These are phyloP conservation scores for Cutaneotrichosporon mucoides DNA, from an alignment of 1,284 basidiomycete species.

Conservation along the genomic window DNA sequence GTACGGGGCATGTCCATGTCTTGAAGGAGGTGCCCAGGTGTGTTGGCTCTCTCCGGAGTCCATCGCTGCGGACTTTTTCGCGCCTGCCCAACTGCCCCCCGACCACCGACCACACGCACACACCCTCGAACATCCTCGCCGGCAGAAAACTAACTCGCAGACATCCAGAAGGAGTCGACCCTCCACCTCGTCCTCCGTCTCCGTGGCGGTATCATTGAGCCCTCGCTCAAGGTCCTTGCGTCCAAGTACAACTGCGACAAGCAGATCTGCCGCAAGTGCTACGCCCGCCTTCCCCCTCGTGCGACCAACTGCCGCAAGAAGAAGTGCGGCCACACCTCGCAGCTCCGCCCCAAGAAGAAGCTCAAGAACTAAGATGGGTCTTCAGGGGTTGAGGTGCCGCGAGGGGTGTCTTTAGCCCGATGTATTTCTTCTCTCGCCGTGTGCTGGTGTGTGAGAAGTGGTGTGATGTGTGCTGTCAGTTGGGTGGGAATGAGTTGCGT, in stretches of 20 bases:
- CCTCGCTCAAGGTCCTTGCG: slow-evolving; percentile 93
- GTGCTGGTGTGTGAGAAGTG: neutral
- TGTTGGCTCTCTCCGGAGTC: too few relatives aligned
- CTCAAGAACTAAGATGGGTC: slow-evolving; percentile 64
- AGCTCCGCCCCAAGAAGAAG: slow-evolving; percentile 87
- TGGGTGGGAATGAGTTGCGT: neutral
- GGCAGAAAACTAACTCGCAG: slow-evolving; percentile 17
- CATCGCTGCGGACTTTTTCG: too few relatives aligned
- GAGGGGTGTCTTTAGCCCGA: slow-evolving; percentile 26
- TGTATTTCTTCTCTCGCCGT: slow-evolving; percentile 27
- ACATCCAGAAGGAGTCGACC: slow-evolving; percentile 99
- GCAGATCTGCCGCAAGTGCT: slow-evolving; percentile 99
- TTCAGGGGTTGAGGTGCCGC: slow-evolving; percentile 16
- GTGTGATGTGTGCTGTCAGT: neutral
- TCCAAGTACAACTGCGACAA: slow-evolving; percentile 97
- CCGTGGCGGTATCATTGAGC: slow-evolving; percentile 98
- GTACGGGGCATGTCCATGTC: too few relatives aligned
- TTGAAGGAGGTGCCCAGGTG: too few relatives aligned
- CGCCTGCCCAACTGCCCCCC: too few relatives aligned
- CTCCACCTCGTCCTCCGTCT: slow-evolving; percentile 97
- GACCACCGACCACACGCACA: too few relatives aligned
- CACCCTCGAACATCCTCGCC: neutral
- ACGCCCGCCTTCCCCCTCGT: slow-evolving; percentile 96
- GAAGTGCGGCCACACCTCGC: slow-evolving; percentile 82
- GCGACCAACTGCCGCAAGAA: slow-evolving; percentile 85